Percentiles rank a stretch among this genome's conserved stretches.
phyloP scores from a whole-genome alignment of 129 eudicot species.

The Helianthus annuus region HanXRQr2.0-SUNRISE NC_035435.2:103062992-103063491 shows the following conservation, averaged over 20 bases:
- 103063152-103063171: constrained; percentile 48
- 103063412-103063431: constrained; percentile 33
- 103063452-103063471: neutral
- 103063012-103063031: no score
- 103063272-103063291: constrained; percentile 42
- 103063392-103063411: constrained; percentile 43
- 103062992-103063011: no score
- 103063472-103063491: neutral
- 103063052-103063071: neutral
- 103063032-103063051: no score
- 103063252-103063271: constrained; percentile 32
- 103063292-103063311: constrained; percentile 30
- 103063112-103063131: constrained; percentile 40
- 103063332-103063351: constrained; percentile 27
- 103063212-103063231: constrained; percentile 30
- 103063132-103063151: constrained; percentile 49
- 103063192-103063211: constrained; percentile 61
- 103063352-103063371: constrained; percentile 26
- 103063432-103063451: constrained; percentile 43
- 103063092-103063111: constrained; percentile 38
- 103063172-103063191: constrained; percentile 52
- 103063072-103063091: constrained; percentile 52
- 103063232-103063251: constrained; percentile 33
- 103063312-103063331: constrained; percentile 37
- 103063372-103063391: constrained; percentile 37